Evolutionary conservation across 1,284 basidiomycete species (phyloP).

Genomic region (Tranzscheliella williamsii): DNA sequence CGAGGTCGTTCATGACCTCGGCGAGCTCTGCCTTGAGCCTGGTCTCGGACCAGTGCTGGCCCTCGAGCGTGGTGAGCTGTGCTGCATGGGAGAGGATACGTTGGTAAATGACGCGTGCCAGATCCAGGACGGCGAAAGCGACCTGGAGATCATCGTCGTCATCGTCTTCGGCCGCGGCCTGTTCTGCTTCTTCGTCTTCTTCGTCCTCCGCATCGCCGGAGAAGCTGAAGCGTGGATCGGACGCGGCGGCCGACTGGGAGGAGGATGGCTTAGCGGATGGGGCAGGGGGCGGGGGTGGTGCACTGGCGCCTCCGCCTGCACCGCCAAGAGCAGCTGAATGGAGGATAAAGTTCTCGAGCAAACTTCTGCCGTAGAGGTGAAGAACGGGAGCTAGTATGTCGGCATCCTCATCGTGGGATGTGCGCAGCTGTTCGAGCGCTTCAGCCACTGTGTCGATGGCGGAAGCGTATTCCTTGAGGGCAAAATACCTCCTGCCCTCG

Average conservation of each 20-base stretch:
- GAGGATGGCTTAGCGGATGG: slow-evolving; percentile 4
- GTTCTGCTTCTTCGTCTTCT: slow-evolving; percentile 39
- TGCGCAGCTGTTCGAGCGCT: slow-evolving; percentile 45
- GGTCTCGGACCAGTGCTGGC: slow-evolving; percentile 27
- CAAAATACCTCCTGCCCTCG: slow-evolving; percentile 48
- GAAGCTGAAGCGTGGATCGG: slow-evolving; percentile 51
- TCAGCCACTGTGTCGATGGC: slow-evolving; percentile 45
- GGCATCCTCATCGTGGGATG: slow-evolving; percentile 43
- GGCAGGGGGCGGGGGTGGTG: background rate
- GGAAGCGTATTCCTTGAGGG: slow-evolving; percentile 45
- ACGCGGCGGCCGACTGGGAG: slow-evolving; percentile 7
- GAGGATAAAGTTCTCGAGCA: slow-evolving; percentile 54
- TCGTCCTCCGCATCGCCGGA: slow-evolving; percentile 49
- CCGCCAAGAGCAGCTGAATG: slow-evolving; percentile 54
- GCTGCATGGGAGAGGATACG: slow-evolving; percentile 25
- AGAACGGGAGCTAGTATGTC: slow-evolving; percentile 51
- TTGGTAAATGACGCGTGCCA: slow-evolving; percentile 53
- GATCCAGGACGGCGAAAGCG: slow-evolving; percentile 55
- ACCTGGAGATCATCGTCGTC: slow-evolving; percentile 55
- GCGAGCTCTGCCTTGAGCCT: slow-evolving; percentile 48
- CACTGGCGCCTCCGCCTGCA: slow-evolving; percentile 33
- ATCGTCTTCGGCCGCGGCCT: slow-evolving; percentile 20
- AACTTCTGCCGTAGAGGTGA: slow-evolving; percentile 53
- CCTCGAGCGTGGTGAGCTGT: slow-evolving; percentile 42
- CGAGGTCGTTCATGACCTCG: slow-evolving; percentile 58